These are phyloP conservation scores for Aspergillus fructus DNA, from an alignment of 2,329 filamentous ascomycete genomes.

Conservation along the genomic window DNA sequence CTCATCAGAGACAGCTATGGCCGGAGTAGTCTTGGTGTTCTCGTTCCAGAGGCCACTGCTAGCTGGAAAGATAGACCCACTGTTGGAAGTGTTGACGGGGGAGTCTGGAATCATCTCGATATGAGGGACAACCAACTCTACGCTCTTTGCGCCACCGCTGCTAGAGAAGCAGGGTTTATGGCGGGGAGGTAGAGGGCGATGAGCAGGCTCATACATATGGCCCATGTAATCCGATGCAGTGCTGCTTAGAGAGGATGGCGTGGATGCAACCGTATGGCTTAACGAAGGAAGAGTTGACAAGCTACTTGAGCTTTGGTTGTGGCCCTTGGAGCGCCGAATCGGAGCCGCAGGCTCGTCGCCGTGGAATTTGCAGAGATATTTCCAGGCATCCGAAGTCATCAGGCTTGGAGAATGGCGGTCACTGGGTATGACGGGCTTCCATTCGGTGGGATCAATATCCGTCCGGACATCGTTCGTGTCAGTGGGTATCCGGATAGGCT, in stretches of 20 bases:
- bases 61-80: constrained; percentile 30
- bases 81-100: constrained; percentile 20
- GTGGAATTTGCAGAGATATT: constrained; percentile 47
- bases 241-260: constrained; percentile 41
- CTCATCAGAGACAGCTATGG: constrained; percentile 1
- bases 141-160: constrained; percentile 32
- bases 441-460: constrained; percentile 51
- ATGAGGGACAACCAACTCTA: constrained; percentile 44
- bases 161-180: constrained; percentile 40
- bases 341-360: constrained; percentile 21
- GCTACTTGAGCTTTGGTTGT: constrained; percentile 32
- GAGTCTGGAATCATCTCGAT: constrained; percentile 21
- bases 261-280: constrained; percentile 35
- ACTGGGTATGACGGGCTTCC: constrained; percentile 47
- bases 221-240: constrained; percentile 34
- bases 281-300: constrained; percentile 37
- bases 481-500: constrained; percentile 39
- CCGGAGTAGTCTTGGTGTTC: constrained; percentile 12
- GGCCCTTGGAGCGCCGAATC: constrained; percentile 19
- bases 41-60: constrained; percentile 30
- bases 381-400: constrained; percentile 43
- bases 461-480: constrained; percentile 38
- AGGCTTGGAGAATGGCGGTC: constrained; percentile 17
- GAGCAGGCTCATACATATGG: constrained; percentile 24
- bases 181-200: constrained; percentile 41